These are phyloP conservation scores for Ophiosphaerella narmari DNA, from an alignment of 2,329 filamentous ascomycete genomes.

Conservation along the genomic window DNA sequence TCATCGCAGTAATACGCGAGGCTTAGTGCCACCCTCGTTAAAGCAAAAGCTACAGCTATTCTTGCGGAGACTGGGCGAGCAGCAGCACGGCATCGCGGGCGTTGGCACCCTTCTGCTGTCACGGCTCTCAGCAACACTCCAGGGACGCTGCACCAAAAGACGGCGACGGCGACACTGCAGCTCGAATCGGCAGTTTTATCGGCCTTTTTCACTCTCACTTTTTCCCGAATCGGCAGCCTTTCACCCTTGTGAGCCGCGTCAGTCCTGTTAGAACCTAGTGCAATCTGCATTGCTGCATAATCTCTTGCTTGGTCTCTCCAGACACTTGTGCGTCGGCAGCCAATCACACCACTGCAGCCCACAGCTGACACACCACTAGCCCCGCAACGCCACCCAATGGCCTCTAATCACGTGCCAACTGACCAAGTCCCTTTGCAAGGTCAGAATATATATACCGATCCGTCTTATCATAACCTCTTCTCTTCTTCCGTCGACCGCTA, in stretches of 20 bases:
- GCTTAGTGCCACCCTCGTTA: constrained; percentile 36
- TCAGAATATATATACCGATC: constrained; percentile 41
- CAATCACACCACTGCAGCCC: constrained; percentile 30
- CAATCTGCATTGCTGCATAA: constrained; percentile 37
- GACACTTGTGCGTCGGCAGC: constrained; percentile 28
- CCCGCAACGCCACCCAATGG: constrained; percentile 28
- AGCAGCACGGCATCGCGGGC: constrained; percentile 31
- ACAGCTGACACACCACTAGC: constrained; percentile 17
- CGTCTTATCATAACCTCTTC: constrained; percentile 34
- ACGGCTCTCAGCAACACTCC: constrained; percentile 6
- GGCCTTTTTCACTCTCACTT: constrained; percentile 29
- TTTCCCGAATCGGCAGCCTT: constrained; percentile 31
- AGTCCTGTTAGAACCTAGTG: constrained; percentile 42
- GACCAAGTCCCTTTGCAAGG: constrained; percentile 38
- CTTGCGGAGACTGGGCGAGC: constrained; percentile 32
- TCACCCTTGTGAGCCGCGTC: constrained; percentile 35
- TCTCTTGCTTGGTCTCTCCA: constrained; percentile 25
- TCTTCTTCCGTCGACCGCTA: constrained; percentile 38
- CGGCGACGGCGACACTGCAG: constrained; percentile 29
- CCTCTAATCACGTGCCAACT: constrained; percentile 45
- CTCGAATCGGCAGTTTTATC: constrained; percentile 40
- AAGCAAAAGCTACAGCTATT: constrained; percentile 34
- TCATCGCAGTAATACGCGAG: constrained; percentile 40
- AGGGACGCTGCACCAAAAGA: constrained; percentile 15
- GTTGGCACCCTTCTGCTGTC: constrained; percentile 26